Percentiles rank a stretch among this genome's conserved stretches.
These are phyloP conservation scores for Botryotinia convoluta DNA, from an alignment of 2,329 filamentous ascomycete genomes.

Conservation along the genomic window DNA sequence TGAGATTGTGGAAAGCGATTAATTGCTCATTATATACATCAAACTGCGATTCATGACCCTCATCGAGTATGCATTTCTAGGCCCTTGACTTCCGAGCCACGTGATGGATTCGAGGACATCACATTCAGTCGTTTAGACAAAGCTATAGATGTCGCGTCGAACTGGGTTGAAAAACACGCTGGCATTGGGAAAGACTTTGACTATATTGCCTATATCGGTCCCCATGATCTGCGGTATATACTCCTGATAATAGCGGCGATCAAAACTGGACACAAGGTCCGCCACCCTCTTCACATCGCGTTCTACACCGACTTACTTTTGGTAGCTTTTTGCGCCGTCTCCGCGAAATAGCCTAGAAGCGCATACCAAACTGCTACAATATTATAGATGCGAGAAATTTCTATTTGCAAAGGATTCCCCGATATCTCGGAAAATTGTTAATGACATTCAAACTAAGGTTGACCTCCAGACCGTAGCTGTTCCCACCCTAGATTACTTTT, in stretches of 20 bases:
- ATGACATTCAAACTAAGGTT: not conserved
- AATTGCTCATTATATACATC: constrained; percentile 6
- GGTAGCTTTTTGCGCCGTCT: constrained; percentile 14
- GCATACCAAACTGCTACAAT: constrained; percentile 5
- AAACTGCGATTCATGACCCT: constrained; percentile 6
- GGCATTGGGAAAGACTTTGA: constrained; percentile 32
- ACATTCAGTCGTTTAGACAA: constrained; percentile 25
- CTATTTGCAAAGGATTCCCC: constrained; percentile 4
- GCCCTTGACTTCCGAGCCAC: constrained; percentile 5
- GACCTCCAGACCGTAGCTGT: not conserved
- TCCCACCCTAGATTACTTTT: not conserved
- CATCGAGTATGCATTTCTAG: constrained; percentile 8
- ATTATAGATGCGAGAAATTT: not conserved
- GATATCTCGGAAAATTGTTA: not conserved
- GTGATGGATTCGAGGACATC: constrained; percentile 22
- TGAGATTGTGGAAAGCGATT: constrained; percentile 8
- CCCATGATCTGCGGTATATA: constrained; percentile 14
- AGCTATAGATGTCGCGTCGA: constrained; percentile 25
- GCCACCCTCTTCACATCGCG: not conserved
- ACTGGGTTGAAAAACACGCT: constrained; percentile 20
- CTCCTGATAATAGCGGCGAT: constrained; percentile 10
- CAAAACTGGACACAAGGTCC: constrained; percentile 17
- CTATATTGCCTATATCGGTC: constrained; percentile 46
- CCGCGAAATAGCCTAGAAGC: constrained; percentile 6
- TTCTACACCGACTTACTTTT: not conserved